Evolutionary conservation across 495 filamentous ascomycete species (phyloP).

Genomic region (Achaetomiella virescens): DNA sequence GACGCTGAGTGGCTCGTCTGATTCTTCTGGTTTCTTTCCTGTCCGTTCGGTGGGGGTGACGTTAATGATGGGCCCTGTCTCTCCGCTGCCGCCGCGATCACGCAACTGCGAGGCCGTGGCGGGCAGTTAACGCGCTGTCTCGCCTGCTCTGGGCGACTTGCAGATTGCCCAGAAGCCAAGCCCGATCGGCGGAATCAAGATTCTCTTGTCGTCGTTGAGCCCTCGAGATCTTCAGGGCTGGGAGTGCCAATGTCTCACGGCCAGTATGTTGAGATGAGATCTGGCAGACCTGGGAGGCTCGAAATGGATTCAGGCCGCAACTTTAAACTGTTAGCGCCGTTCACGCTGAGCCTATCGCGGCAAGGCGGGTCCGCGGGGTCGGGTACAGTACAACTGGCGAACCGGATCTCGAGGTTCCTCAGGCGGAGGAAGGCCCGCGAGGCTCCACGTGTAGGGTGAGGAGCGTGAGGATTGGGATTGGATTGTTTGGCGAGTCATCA

Average conservation of each 20-base stretch:
- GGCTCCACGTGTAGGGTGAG: not conserved
- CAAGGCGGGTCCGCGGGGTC: not conserved
- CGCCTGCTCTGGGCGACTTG: too few relatives aligned
- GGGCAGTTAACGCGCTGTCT: too few relatives aligned
- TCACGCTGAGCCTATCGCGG: not conserved
- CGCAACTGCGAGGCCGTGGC: not conserved
- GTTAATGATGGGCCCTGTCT: not conserved
- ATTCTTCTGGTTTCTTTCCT: not conserved
- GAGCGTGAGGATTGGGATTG: too few relatives aligned
- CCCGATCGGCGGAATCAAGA: not conserved
- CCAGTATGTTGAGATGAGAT: too few relatives aligned
- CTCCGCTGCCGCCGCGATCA: not conserved
- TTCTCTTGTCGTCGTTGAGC: too few relatives aligned
- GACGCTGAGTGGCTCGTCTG: not conserved
- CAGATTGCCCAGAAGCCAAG: not conserved
- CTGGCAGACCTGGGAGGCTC: too few relatives aligned
- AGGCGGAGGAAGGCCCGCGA: not conserved
- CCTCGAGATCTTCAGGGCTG: too few relatives aligned
- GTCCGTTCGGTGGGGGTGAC: not conserved
- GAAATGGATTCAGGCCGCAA: too few relatives aligned
- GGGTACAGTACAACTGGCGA: not conserved
- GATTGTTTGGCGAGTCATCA: too few relatives aligned
- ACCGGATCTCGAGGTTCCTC: constrained; percentile 4
- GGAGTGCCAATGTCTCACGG: too few relatives aligned
- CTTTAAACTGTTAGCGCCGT: not conserved